A percentile compares a stretch with the other conserved stretches of the same genome.
Evolutionary conservation across 768 basidiomycete species (phyloP).

Genomic region (Ramaria rubella): DNA sequence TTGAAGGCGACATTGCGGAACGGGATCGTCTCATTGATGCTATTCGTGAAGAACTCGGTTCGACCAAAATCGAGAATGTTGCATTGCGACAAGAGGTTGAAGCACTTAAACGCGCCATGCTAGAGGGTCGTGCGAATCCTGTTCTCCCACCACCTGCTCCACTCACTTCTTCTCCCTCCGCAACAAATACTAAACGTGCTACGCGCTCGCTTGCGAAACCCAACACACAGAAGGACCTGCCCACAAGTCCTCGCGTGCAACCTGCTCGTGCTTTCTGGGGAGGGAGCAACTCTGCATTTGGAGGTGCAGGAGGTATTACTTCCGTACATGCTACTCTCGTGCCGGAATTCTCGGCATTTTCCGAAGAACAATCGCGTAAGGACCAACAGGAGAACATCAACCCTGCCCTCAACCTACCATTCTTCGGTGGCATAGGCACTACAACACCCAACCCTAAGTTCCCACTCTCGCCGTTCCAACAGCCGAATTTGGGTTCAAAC

Average conservation of each 20-base stretch:
- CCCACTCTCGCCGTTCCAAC: slow-evolving; percentile 15
- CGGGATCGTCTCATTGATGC: slow-evolving; percentile 86
- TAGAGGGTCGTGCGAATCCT: slow-evolving; percentile 53
- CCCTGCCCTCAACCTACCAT: slow-evolving; percentile 49
- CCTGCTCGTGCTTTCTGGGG: slow-evolving; percentile 71
- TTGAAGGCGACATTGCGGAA: slow-evolving; percentile 90
- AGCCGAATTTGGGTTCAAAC: slow-evolving; percentile 29
- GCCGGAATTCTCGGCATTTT: slow-evolving; percentile 50
- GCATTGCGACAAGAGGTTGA: slow-evolving; percentile 75
- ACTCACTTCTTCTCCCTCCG: slow-evolving; percentile 34
- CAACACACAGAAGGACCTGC: slow-evolving; percentile 72
- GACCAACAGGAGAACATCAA: slow-evolving; percentile 70
- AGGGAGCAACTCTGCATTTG: slow-evolving; percentile 37
- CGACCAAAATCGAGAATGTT: slow-evolving; percentile 71
- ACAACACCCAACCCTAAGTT: background rate
- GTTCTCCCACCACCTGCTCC: slow-evolving; percentile 40
- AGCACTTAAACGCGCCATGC: slow-evolving; percentile 65
- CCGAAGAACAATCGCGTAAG: slow-evolving; percentile 16
- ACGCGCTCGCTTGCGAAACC: slow-evolving; percentile 41
- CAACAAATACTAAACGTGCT: slow-evolving; percentile 18
- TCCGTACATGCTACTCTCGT: slow-evolving; percentile 81
- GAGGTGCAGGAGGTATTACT: slow-evolving; percentile 56
- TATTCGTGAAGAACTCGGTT: slow-evolving; percentile 77
- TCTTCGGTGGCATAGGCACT: slow-evolving; percentile 5
- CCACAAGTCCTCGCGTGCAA: slow-evolving; percentile 48